Evolutionary conservation across 2,329 filamentous ascomycete species (phyloP).

Genomic region (Rutstroemia sp.): DNA sequence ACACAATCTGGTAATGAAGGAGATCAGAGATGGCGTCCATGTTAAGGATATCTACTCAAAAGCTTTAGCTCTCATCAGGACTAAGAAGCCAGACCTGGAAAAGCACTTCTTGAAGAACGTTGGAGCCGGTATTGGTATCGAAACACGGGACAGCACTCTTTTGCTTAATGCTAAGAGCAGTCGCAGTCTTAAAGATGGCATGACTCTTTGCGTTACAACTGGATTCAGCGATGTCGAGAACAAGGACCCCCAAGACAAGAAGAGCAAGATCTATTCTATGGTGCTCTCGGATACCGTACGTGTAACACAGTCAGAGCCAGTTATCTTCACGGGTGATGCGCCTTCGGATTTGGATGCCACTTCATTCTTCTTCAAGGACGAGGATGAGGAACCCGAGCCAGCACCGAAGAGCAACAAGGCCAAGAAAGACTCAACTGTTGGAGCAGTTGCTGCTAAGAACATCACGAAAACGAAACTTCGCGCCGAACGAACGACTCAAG

Average conservation of each 20-base stretch:
- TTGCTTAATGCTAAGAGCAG: conserved; percentile 81
- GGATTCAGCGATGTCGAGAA: conserved; percentile 89
- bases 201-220: conserved; percentile 89
- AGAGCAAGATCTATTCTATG: conserved; percentile 81
- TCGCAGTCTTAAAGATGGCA: conserved; percentile 82
- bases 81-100: conserved; percentile 91
- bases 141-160: conserved; percentile 77
- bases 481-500: conserved; percentile 80
- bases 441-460: conserved; percentile 86
- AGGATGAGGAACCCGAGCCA: conserved; percentile 58
- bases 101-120: conserved; percentile 92
- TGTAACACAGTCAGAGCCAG: conserved; percentile 68
- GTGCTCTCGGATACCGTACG: conserved; percentile 90
- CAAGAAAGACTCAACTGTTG: conserved; percentile 75
- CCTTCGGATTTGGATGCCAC: conserved; percentile 87
- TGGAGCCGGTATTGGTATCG: conserved; percentile 86
- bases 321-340: conserved; percentile 90
- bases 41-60: conserved; percentile 91
- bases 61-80: conserved; percentile 69
- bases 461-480: conserved; percentile 90
- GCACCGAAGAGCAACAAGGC: conserved; percentile 84
- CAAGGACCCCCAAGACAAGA: conserved; percentile 78
- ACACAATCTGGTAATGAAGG: conserved; percentile 84
- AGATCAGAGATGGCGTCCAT: conserved; percentile 76
- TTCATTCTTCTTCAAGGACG: conserved; percentile 98